Conservation (phyloP, 306 rosid genomes). For the Glycine latifolia region DNA sequence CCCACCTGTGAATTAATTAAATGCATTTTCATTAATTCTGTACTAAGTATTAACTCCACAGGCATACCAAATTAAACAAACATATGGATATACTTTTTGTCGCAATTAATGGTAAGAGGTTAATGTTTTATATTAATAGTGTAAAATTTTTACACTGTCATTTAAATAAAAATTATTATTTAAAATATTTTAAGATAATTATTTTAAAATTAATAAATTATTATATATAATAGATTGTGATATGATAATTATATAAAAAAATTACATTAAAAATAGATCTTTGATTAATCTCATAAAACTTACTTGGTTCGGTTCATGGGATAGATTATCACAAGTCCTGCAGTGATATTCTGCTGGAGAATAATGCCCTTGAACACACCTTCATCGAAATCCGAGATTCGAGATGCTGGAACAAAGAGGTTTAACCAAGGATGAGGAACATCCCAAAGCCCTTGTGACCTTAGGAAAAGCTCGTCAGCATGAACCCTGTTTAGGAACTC, state of each 20-base stretch:
- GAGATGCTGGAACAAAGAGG: slow-evolving; percentile 79
- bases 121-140: too few relatives aligned
- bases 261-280: too few relatives aligned
- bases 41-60: too few relatives aligned
- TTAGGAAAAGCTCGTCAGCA: slow-evolving; percentile 54
- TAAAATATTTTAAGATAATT: too few relatives aligned
- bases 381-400: slow-evolving; percentile 59
- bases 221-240: too few relatives aligned
- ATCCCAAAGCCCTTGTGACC: slow-evolving; percentile 72
- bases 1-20: slow-evolving; percentile 64
- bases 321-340: slow-evolving; percentile 63
- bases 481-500: slow-evolving; percentile 79
- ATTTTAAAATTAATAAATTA: too few relatives aligned
- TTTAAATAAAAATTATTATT: too few relatives aligned
- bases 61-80: neutral
- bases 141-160: too few relatives aligned
- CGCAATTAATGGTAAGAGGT: too few relatives aligned
- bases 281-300: slow-evolving; percentile 1
- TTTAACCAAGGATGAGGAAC: slow-evolving; percentile 93
- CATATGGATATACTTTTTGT: neutral
- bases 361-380: slow-evolving; percentile 74
- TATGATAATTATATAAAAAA: too few relatives aligned
- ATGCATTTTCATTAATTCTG: neutral
- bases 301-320: slow-evolving; percentile 71
- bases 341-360: slow-evolving; percentile 58